Conservation (phyloP, 1,284 basidiomycete genomes). For the Melanopsichium pennsylvanicum region DNA sequence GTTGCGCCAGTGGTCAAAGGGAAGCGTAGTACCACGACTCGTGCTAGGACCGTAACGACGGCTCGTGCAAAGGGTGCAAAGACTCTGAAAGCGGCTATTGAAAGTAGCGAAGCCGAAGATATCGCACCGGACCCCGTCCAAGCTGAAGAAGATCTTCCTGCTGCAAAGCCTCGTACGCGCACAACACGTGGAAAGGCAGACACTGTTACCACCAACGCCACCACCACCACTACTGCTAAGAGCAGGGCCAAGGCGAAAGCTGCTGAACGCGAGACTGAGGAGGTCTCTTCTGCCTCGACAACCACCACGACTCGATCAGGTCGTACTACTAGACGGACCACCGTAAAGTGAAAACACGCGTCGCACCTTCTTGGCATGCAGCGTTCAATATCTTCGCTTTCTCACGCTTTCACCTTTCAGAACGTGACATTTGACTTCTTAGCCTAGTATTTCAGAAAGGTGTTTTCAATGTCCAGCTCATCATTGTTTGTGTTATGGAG, state of each 20-base stretch:
- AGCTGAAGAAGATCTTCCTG: not conserved
- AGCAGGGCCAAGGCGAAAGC: constrained; percentile 1
- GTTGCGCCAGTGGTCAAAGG: not conserved
- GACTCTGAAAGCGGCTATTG: not conserved
- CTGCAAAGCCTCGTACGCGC: constrained; percentile 10
- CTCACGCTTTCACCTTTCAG: too few species aligned
- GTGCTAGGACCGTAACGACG: not conserved
- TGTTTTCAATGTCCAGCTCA: too few species aligned
- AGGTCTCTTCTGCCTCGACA: constrained; percentile 4
- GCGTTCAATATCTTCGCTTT: too few species aligned
- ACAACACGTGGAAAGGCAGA: constrained; percentile 9
- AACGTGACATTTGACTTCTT: too few species aligned
- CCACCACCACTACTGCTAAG: constrained; percentile 3
- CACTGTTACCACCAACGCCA: too few species aligned
- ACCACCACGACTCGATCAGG: constrained; percentile 20
- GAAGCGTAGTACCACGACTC: not conserved
- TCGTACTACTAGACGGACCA: constrained; percentile 12
- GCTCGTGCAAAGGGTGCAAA: not conserved
- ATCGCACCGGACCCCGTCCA: not conserved
- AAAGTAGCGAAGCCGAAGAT: constrained; percentile 1
- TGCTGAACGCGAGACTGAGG: constrained; percentile 4
- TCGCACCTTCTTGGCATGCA: not conserved
- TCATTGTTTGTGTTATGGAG: too few species aligned
- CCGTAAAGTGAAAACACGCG: constrained; percentile 10
- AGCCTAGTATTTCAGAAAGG: too few species aligned